These are phyloP conservation scores for Cladobotryum protrusum DNA, from an alignment of 2,329 filamentous ascomycete species.

Conservation along the genomic window DNA sequence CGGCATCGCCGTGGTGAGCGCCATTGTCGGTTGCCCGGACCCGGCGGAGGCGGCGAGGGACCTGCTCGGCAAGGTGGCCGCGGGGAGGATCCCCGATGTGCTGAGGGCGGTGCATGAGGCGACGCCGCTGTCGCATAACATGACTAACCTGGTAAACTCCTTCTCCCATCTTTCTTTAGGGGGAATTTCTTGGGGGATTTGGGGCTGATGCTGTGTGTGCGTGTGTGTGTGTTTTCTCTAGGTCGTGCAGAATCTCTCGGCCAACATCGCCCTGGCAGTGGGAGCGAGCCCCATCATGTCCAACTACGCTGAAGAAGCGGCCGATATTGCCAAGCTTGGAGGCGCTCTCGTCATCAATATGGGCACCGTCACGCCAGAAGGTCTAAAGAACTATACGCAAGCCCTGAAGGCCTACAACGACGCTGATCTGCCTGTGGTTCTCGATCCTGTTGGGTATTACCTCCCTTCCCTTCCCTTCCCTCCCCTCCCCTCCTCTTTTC, in stretches of 20 bases:
- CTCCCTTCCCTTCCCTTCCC: neutral
- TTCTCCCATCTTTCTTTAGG: too few species aligned
- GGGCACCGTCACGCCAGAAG: slow-evolving; percentile 79
- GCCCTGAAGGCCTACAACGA: slow-evolving; percentile 78
- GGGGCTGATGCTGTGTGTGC: too few species aligned
- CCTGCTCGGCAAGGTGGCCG: slow-evolving; percentile 41
- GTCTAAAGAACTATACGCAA: slow-evolving; percentile 62
- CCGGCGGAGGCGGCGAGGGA: slow-evolving; percentile 56
- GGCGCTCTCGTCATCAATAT: slow-evolving; percentile 88
- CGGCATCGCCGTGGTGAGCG: slow-evolving; percentile 84
- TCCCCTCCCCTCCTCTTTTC: neutral
- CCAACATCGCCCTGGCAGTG: slow-evolving; percentile 78
- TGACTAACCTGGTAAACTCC: slow-evolving; percentile 83
- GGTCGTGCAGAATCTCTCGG: slow-evolving; percentile 89
- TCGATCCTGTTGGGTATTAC: slow-evolving; percentile 80
- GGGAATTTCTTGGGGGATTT: too few species aligned
- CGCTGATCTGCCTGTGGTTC: slow-evolving; percentile 66
- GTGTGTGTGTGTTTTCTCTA: slow-evolving; percentile 11
- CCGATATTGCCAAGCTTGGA: slow-evolving; percentile 69
- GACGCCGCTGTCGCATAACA: slow-evolving; percentile 83
- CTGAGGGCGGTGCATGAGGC: slow-evolving; percentile 55
- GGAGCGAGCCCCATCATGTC: slow-evolving; percentile 94
- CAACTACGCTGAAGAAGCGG: slow-evolving; percentile 74
- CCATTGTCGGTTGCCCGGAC: slow-evolving; percentile 68
- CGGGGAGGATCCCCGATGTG: slow-evolving; percentile 46